Percentiles rank a stretch among this genome's conserved stretches.
These are phyloP conservation scores for Capillidium rhysosporum DNA, from an alignment of 371 early-diverging fungal genomes.

Conservation along the genomic window DNA sequence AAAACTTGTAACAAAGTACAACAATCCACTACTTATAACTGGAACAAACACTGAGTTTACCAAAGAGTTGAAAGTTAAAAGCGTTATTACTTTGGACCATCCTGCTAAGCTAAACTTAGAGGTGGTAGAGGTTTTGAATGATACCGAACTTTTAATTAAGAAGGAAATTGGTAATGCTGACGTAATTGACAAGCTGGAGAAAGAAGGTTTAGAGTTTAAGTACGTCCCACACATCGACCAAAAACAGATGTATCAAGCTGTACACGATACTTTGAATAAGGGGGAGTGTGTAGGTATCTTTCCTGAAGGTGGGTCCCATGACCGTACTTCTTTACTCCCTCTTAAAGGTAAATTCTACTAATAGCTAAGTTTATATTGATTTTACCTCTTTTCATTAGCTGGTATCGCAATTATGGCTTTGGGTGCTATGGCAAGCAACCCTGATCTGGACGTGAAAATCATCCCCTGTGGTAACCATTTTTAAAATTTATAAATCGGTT, in stretches of 20 bases:
- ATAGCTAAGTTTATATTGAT: not conserved
- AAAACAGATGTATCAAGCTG: slow-evolving; percentile 55
- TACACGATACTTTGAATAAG: slow-evolving; percentile 46
- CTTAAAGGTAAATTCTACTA: slow-evolving; percentile 42
- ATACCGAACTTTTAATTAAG: slow-evolving; percentile 45
- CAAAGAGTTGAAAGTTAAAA: slow-evolving; percentile 34
- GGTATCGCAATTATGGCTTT: slow-evolving; percentile 85
- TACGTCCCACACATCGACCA: slow-evolving; percentile 79
- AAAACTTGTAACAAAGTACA: slow-evolving; percentile 30
- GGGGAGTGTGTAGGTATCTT: slow-evolving; percentile 86
- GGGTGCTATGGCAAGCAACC: slow-evolving; percentile 80
- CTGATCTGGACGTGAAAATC: slow-evolving; percentile 72
- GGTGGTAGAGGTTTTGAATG: slow-evolving; percentile 54
- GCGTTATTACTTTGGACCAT: slow-evolving; percentile 35
- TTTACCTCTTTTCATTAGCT: slow-evolving; percentile 16
- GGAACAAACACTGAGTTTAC: slow-evolving; percentile 55
- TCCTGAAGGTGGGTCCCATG: slow-evolving; percentile 95
- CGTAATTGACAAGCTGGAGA: slow-evolving; percentile 33
- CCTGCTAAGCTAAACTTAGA: slow-evolving; percentile 32
- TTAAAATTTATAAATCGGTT: not conserved
- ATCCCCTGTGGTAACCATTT: slow-evolving; percentile 54
- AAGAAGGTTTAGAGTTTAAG: slow-evolving; percentile 45
- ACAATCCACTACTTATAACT: slow-evolving; percentile 34
- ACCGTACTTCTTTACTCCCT: slow-evolving; percentile 84
- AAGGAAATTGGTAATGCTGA: slow-evolving; percentile 40